Percentiles rank a stretch among this genome's conserved stretches.
These are phyloP conservation scores for Linanthus parryae DNA, from an alignment of 148 eudicot species.

Conservation along the genomic window DNA sequence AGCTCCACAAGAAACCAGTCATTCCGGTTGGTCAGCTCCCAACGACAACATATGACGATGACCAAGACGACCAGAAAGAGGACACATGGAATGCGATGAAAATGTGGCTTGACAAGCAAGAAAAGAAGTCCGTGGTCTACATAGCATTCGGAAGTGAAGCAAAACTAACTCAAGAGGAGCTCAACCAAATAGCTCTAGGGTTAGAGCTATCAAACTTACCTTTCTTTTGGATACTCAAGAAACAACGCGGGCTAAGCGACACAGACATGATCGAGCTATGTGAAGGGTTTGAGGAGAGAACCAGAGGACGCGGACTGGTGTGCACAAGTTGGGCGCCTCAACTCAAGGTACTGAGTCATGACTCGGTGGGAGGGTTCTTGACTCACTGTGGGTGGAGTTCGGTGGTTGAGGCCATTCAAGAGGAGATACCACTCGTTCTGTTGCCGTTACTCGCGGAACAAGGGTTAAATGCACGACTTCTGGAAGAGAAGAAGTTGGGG, in stretches of 20 bases:
- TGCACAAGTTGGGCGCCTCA: slow-evolving; percentile 10
- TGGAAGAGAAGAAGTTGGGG: slow-evolving; percentile 4
- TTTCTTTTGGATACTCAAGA: slow-evolving; percentile 6
- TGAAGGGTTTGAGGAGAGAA: neutral
- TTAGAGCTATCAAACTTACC: neutral
- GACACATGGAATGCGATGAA: neutral
- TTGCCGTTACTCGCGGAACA: slow-evolving; percentile 6
- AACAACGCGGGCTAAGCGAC: neutral
- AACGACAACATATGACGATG: neutral
- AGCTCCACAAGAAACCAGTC: neutral
- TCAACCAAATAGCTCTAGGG: neutral
- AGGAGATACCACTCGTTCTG: slow-evolving; percentile 1
- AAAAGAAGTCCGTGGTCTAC: slow-evolving; percentile 4
- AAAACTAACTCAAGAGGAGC: slow-evolving; percentile 4
- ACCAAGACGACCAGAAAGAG: neutral
- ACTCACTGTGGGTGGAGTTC: slow-evolving; percentile 8
- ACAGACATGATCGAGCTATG: too few species aligned
- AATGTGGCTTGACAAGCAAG: slow-evolving; percentile 2
- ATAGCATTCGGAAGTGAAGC: slow-evolving; percentile 11
- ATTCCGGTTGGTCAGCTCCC: slow-evolving; percentile 10
- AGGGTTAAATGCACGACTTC: slow-evolving; percentile 5
- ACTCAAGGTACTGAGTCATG: slow-evolving; percentile 1
- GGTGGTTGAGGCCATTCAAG: slow-evolving; percentile 2
- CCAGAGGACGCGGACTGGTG: neutral
- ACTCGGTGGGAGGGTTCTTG: slow-evolving; percentile 5